A percentile compares a stretch with the other conserved stretches of the same genome.
phyloP scores from a whole-genome alignment of 495 filamentous ascomycete species.

The Amphirosellinia nigrospora region DNA sequence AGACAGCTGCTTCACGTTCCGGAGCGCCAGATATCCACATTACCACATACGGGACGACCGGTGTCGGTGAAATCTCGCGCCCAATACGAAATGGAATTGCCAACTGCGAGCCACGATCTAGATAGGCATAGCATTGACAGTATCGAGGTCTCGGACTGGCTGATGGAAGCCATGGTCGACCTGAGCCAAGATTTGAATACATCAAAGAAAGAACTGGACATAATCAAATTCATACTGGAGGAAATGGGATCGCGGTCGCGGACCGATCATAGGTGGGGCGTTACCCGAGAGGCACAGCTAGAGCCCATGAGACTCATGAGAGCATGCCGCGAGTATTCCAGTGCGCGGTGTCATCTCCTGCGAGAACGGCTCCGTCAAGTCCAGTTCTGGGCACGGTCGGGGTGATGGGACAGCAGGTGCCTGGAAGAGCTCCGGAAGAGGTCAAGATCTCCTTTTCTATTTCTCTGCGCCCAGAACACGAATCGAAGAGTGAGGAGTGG shows the following conservation, averaged over 20 bases:
- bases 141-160: slow-evolving; percentile 25
- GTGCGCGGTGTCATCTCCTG: slow-evolving; percentile 32
- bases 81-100: background rate
- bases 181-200: slow-evolving; percentile 31
- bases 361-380: slow-evolving; percentile 36
- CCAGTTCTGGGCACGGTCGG: slow-evolving; percentile 26
- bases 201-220: slow-evolving; percentile 32
- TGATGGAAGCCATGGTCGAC: slow-evolving; percentile 18
- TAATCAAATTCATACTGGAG: slow-evolving; percentile 31
- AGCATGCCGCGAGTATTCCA: slow-evolving; percentile 37
- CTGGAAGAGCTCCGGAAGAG: slow-evolving; percentile 35
- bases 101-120: background rate
- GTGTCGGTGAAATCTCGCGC: background rate
- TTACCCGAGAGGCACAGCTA: slow-evolving; percentile 13
- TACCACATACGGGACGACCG: background rate
- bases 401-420: slow-evolving; percentile 24
- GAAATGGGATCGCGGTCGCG: slow-evolving; percentile 18
- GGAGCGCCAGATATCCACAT: background rate
- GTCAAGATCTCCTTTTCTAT: slow-evolving; percentile 16
- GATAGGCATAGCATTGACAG: background rate
- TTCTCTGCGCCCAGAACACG: background rate
- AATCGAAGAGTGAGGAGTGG: background rate
- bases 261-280: background rate
- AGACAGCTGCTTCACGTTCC: background rate
- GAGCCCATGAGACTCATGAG: slow-evolving; percentile 32